A percentile compares a stretch with the other conserved stretches of the same genome.
phyloP scores from a whole-genome alignment of 2,329 filamentous ascomycete genomes.

The Lasiodiplodia gonubiensis region DNA sequence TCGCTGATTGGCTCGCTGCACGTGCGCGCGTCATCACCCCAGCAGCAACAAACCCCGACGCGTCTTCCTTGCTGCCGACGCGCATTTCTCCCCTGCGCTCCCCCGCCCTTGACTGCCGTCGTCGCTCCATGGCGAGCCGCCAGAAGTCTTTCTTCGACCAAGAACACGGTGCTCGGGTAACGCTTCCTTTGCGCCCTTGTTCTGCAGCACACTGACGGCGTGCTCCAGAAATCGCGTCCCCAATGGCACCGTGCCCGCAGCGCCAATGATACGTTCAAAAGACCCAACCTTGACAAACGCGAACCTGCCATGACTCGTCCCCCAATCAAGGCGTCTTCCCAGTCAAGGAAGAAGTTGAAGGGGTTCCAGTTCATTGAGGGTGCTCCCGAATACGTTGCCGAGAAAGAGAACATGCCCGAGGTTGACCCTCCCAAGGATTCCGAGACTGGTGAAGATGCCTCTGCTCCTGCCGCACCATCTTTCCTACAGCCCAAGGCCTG shows the following conservation, averaged over 20 bases:
- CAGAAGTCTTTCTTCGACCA: constrained; percentile 61
- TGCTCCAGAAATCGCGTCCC: constrained; percentile 16
- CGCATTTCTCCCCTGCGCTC: neutral
- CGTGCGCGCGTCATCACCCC: neutral
- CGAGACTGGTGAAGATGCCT: constrained; percentile 23
- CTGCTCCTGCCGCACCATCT: constrained; percentile 38
- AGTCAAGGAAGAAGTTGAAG: constrained; percentile 61
- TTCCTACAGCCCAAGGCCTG: constrained; percentile 37
- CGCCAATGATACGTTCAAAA: constrained; percentile 35
- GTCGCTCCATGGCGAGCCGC: constrained; percentile 49
- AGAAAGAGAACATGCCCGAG: constrained; percentile 51
- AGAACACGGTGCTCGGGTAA: constrained; percentile 38
- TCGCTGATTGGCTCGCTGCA: neutral
- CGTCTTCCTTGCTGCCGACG: constrained; percentile 16
- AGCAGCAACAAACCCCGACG: constrained; percentile 24
- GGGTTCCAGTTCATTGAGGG: constrained; percentile 59
- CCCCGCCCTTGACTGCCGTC: neutral
- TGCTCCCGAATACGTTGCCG: constrained; percentile 41
- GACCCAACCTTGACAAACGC: constrained; percentile 31
- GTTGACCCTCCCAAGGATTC: neutral
- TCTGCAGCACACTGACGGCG: neutral
- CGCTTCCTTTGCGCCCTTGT: neutral
- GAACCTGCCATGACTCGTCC: constrained; percentile 40
- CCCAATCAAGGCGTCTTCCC: constrained; percentile 56
- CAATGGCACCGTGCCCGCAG: constrained; percentile 45